Evolutionary conservation across 345 rosid genomes (phyloP).

Genomic region (Brassica cretica): DNA sequence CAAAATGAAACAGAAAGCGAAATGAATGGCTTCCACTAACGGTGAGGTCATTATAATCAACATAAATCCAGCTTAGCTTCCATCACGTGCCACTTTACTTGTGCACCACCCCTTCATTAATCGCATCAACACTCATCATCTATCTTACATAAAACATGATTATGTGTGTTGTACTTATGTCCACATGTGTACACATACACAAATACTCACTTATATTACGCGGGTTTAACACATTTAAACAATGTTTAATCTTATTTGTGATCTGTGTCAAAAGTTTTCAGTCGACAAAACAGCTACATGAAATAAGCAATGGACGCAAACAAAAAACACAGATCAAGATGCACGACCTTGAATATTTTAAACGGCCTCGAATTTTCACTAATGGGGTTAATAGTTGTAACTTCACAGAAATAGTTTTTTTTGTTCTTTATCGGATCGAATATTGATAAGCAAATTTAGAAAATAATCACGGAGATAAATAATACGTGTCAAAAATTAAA

Average conservation of each 20-base stretch:
- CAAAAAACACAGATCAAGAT: neutral
- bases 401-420: neutral
- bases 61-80: conserved; percentile 27
- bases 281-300: neutral
- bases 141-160: conserved; percentile 3
- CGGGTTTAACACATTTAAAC: neutral
- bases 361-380: neutral
- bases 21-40: conserved; percentile 33
- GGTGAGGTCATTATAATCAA: conserved; percentile 33
- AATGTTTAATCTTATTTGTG: neutral
- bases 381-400: neutral
- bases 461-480: conserved; percentile 16
- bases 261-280: neutral
- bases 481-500: neutral
- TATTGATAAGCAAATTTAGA: neutral
- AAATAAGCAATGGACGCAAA: neutral
- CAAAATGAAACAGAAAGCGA: neutral
- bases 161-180: neutral
- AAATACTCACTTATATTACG: conserved; percentile 14
- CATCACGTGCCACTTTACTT: conserved; percentile 44
- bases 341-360: neutral
- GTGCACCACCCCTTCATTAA: conserved; percentile 32
- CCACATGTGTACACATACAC: neutral
- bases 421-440: conserved; percentile 4
- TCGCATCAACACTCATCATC: conserved; percentile 35